Evolutionary conservation across 2,329 filamentous ascomycete species (phyloP).

Genomic region (Hypocreales sp.): DNA sequence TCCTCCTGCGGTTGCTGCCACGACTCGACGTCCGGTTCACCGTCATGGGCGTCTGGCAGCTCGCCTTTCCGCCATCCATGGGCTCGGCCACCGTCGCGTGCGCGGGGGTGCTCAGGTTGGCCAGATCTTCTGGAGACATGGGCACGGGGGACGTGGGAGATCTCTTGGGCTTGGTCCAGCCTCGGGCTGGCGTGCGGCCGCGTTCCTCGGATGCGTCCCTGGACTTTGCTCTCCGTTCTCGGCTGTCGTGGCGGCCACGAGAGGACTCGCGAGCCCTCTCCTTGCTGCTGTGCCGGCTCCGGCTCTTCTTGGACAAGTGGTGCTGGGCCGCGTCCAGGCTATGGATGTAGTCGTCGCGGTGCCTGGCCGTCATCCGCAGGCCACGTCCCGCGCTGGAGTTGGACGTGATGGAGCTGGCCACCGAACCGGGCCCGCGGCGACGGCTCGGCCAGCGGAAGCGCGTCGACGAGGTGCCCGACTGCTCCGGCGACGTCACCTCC

Average conservation of each 20-base stretch:
- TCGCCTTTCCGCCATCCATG: conserved; percentile 27
- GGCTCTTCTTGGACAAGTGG: conserved; percentile 39
- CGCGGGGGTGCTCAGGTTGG: conserved; percentile 39
- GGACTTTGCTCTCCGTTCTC: conserved; percentile 32
- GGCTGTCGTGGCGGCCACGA: conserved; percentile 29
- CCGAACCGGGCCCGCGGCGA: conserved; percentile 37
- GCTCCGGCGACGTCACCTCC: conserved; percentile 42
- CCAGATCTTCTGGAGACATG: conserved; percentile 82
- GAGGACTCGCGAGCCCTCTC: conserved; percentile 27
- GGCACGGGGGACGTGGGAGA: conserved; percentile 86
- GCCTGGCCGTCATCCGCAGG: conserved; percentile 37
- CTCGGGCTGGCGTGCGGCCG: conserved; percentile 48
- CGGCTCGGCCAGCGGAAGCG: conserved; percentile 40
- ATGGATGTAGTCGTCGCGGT: conserved; percentile 71
- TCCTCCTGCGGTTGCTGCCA: conserved; percentile 29
- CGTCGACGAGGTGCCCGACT: conserved; percentile 35
- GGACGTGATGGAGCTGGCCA: conserved; percentile 41
- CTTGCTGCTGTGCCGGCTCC: conserved; percentile 38
- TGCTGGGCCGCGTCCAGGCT: conserved; percentile 66
- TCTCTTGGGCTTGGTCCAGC: conserved; percentile 59
- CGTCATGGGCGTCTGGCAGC: conserved; percentile 13
- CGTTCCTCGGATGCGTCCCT: conserved; percentile 55
- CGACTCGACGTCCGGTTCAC: conserved; percentile 34
- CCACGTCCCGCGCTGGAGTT: conserved; percentile 34
- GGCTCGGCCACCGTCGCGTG: conserved; percentile 21